Evolutionary conservation across 768 basidiomycete genomes (phyloP).

Genomic region (Suillus brevipes): DNA sequence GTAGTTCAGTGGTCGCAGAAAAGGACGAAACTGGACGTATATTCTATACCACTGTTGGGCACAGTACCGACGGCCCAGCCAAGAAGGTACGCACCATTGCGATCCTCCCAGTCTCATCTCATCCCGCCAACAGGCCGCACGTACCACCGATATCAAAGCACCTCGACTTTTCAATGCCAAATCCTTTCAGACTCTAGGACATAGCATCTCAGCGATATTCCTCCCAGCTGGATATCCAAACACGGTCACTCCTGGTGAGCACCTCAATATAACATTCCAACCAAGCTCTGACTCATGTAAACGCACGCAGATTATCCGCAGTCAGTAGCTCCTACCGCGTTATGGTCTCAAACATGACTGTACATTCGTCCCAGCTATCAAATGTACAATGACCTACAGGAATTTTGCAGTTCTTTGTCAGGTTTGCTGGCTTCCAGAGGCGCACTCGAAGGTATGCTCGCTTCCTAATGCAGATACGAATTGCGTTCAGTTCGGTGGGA

Average conservation of each 20-base stretch:
- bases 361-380: slow-evolving; percentile 53
- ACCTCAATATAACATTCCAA: background rate
- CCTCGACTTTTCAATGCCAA: background rate
- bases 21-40: slow-evolving; percentile 3
- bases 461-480: background rate
- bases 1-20: background rate
- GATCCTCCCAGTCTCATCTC: background rate
- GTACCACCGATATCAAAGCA: background rate
- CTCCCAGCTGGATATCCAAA: slow-evolving; percentile 63
- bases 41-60: background rate
- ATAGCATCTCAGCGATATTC: slow-evolving; percentile 37
- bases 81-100: background rate
- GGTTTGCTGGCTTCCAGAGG: slow-evolving; percentile 65
- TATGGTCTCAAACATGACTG: slow-evolving; percentile 9
- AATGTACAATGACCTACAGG: slow-evolving; percentile 63
- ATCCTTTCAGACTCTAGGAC: background rate
- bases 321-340: slow-evolving; percentile 33
- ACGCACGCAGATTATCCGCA: slow-evolving; percentile 47
- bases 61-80: background rate
- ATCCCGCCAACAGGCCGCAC: background rate
- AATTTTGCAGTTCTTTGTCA: slow-evolving; percentile 68
- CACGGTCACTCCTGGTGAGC: slow-evolving; percentile 58
- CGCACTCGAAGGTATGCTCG: slow-evolving; percentile 56
- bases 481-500: background rate
- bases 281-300: background rate